These are phyloP conservation scores for Brettanomyces nanus DNA, from an alignment of 805 yeast species.

Conservation along the genomic window DNA sequence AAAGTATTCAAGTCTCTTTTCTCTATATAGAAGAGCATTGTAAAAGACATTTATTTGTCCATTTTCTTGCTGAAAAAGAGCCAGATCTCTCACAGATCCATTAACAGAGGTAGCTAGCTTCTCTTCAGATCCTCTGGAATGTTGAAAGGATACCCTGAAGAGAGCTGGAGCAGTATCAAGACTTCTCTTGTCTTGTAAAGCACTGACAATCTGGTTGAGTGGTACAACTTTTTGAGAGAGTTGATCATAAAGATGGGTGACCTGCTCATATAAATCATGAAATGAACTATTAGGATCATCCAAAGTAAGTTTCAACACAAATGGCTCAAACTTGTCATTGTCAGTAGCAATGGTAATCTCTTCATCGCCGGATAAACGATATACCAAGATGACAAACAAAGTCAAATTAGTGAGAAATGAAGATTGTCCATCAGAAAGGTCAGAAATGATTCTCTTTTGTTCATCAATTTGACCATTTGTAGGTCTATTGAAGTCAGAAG, in stretches of 20 bases:
- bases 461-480: slow-evolving; percentile 59
- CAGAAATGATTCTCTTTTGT: slow-evolving; percentile 29
- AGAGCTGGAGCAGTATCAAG: slow-evolving; percentile 54
- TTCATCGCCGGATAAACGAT: slow-evolving; percentile 87
- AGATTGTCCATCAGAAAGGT: slow-evolving; percentile 2
- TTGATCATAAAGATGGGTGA: slow-evolving; percentile 32
- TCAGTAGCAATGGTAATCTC: slow-evolving; percentile 84
- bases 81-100: slow-evolving; percentile 59
- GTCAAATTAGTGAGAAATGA: slow-evolving; percentile 51
- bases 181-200: slow-evolving; percentile 40
- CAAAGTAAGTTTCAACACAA: slow-evolving; percentile 50
- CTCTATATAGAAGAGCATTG: slow-evolving; percentile 68
- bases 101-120: slow-evolving; percentile 38
- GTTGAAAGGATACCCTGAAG: slow-evolving; percentile 53
- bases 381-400: slow-evolving; percentile 60
- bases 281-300: slow-evolving; percentile 52
- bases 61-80: slow-evolving; percentile 38
- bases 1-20: slow-evolving; percentile 58
- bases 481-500: slow-evolving; percentile 81
- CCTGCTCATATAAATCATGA: slow-evolving; percentile 38
- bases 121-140: slow-evolving; percentile 27
- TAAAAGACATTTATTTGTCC: slow-evolving; percentile 43
- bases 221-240: slow-evolving; percentile 31
- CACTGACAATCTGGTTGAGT: slow-evolving; percentile 48
- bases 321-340: slow-evolving; percentile 34